Evolutionary conservation across 805 yeast genomes (phyloP).

Genomic region (Starmerella scarabaei): DNA sequence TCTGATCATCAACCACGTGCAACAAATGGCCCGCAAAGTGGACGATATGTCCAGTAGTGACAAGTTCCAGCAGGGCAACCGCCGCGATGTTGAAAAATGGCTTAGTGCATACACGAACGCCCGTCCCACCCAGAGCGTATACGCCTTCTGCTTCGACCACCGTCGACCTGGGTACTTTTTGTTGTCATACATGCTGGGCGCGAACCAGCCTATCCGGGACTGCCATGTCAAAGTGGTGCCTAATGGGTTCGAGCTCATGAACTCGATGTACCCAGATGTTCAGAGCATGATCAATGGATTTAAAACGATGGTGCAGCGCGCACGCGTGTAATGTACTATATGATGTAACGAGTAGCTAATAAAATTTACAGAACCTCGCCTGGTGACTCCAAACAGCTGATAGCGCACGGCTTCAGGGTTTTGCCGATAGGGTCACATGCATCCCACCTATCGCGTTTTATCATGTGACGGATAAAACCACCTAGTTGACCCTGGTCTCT

Average conservation of each 20-base stretch:
- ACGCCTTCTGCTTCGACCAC: constrained; percentile 82
- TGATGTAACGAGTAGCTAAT: background rate
- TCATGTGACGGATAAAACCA: no score
- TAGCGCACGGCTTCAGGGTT: no score
- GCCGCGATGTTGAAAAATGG: constrained; percentile 72
- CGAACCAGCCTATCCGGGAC: constrained; percentile 38
- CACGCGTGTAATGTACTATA: constrained; percentile 1
- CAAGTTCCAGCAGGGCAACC: constrained; percentile 71
- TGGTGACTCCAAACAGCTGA: no score
- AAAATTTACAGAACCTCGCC: background rate
- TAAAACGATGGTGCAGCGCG: constrained; percentile 40
- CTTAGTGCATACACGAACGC: constrained; percentile 81
- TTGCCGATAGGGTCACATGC: no score
- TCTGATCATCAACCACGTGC: constrained; percentile 73
- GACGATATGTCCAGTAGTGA: constrained; percentile 78
- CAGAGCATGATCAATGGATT: constrained; percentile 85
- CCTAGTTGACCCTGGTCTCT: no score
- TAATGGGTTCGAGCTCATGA: constrained; percentile 68
- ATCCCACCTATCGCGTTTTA: no score
- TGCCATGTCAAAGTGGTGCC: constrained; percentile 91
- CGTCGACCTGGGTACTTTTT: constrained; percentile 89
- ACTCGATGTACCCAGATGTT: constrained; percentile 80
- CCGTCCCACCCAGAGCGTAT: constrained; percentile 77
- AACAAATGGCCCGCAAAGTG: constrained; percentile 67
- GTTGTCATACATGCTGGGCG: constrained; percentile 67